Percentiles rank a stretch among this genome's conserved stretches.
These are phyloP conservation scores for Yarrowia sp. DNA, from an alignment of 805 yeast species.

Conservation along the genomic window DNA sequence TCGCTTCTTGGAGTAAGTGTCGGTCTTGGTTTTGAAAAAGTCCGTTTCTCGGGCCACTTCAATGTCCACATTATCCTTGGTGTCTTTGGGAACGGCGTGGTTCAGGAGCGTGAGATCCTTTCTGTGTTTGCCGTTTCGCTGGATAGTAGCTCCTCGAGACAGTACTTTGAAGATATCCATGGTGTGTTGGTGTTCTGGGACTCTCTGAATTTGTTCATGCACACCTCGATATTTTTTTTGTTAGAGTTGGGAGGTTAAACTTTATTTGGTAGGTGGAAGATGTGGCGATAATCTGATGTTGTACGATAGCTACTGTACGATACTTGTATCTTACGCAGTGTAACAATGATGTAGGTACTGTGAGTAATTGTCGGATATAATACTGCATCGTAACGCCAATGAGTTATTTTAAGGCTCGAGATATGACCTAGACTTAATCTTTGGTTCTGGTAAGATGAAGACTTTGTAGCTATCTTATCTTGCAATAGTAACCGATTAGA, in stretches of 20 bases:
- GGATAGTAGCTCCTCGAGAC: conserved; percentile 79
- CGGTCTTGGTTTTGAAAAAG: conserved; percentile 63
- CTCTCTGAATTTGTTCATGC: background rate
- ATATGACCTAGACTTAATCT: no score
- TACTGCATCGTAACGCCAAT: no score
- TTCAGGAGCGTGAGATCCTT: conserved; percentile 36
- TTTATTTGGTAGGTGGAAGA: background rate
- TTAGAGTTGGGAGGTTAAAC: conserved; percentile 2
- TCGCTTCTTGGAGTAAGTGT: conserved; percentile 41
- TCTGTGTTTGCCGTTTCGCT: conserved; percentile 51
- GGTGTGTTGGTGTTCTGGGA: background rate
- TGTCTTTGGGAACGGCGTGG: conserved; percentile 36
- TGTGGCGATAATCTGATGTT: no score
- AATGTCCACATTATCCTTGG: conserved; percentile 44
- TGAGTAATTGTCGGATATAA: no score
- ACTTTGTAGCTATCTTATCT: no score
- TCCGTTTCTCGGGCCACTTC: conserved; percentile 73
- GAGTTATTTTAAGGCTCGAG: no score
- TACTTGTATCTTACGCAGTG: no score
- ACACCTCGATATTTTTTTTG: conserved; percentile 1
- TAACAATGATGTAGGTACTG: no score
- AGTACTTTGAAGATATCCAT: conserved; percentile 91
- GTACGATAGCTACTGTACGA: no score
- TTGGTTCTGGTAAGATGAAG: no score
- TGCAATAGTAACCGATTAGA: no score